phyloP scores from a whole-genome alignment of 78 protist genomes.

The Dictyostelium purpureum region DNA sequence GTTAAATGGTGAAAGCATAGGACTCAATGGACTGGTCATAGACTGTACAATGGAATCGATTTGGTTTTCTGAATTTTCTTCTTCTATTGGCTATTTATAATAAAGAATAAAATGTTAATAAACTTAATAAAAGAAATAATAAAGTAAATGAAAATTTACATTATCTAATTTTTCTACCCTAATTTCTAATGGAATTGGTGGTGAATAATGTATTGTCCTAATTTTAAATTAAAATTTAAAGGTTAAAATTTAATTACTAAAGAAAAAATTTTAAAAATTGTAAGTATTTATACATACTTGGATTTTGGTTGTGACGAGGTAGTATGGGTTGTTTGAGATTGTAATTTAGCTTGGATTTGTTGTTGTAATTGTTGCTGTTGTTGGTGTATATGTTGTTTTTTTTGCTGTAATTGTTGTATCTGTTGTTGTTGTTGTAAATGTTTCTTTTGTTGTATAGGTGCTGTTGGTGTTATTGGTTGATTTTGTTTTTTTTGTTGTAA shows the following conservation, averaged over 20 bases:
- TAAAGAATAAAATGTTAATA: no score
- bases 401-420: constrained; percentile 3
- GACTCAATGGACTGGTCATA: not conserved
- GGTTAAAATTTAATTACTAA: not conserved
- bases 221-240: not conserved
- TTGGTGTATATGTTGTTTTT: not conserved
- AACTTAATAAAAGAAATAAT: not conserved
- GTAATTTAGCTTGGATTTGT: constrained; percentile 2
- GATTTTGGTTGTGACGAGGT: not conserved
- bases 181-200: not conserved
- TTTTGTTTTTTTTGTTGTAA: constrained; percentile 1
- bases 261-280: not conserved
- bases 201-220: not conserved
- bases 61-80: not conserved
- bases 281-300: not conserved
- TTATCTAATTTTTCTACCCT: not conserved
- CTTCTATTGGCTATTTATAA: not conserved
- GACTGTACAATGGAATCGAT: not conserved
- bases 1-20: constrained; percentile 1
- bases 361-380: constrained; percentile 4
- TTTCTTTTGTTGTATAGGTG: no score
- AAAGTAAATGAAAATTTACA: not conserved
- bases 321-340: not conserved
- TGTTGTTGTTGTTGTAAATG: not conserved
- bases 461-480: not conserved